These are phyloP conservation scores for Diplodia corticola DNA, from an alignment of 2,329 filamentous ascomycete genomes.

Conservation along the genomic window DNA sequence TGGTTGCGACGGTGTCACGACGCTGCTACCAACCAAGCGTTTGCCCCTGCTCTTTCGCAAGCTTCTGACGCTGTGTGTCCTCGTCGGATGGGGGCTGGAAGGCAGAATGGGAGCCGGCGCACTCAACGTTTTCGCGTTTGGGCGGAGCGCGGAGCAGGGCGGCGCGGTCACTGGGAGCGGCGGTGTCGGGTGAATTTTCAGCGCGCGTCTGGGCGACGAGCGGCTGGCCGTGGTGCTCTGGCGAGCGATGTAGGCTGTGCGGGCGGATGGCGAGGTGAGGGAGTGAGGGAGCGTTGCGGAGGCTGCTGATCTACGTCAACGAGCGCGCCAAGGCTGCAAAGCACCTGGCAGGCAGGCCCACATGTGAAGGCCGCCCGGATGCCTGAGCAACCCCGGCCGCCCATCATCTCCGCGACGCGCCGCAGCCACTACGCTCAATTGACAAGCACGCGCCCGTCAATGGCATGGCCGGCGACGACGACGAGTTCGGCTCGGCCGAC, in stretches of 20 bases:
- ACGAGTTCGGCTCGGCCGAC: conserved; percentile 48
- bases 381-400: conserved; percentile 1
- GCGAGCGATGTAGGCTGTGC: background rate
- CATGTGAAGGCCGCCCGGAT: conserved; percentile 19
- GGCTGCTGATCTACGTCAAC: conserved; percentile 22
- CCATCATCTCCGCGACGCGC: conserved; percentile 18
- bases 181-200: background rate
- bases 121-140: conserved; percentile 4
- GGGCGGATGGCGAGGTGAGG: conserved; percentile 5
- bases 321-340: conserved; percentile 21
- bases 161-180: background rate
- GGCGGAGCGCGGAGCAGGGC: conserved; percentile 1
- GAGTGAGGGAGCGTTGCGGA: conserved; percentile 16
- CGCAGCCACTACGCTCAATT: background rate
- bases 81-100: background rate
- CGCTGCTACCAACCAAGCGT: background rate
- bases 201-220: background rate
- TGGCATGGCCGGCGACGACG: conserved; percentile 42
- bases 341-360: conserved; percentile 4
- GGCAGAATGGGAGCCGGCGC: background rate
- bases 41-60: background rate
- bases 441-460: conserved; percentile 12
- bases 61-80: background rate
- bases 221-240: background rate
- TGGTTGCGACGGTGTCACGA: conserved; percentile 8